These are phyloP conservation scores for Silene coronaria DNA, from an alignment of 179 eudicot genomes.

Conservation along the genomic window DNA sequence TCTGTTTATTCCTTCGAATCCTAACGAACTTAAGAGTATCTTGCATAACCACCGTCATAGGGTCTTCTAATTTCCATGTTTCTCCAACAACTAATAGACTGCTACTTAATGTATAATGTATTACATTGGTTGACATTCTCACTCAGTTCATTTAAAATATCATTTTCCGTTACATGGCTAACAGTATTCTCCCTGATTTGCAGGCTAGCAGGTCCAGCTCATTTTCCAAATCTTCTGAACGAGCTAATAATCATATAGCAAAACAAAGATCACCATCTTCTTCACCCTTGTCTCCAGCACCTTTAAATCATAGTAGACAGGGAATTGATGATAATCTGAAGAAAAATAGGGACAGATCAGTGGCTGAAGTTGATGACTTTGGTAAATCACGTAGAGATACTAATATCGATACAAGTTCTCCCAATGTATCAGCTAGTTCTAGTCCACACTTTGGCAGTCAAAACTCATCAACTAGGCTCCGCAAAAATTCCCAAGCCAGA, in stretches of 20 bases:
- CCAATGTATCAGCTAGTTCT: slow-evolving; percentile 21
- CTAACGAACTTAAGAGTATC: background rate
- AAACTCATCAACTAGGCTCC: slow-evolving; percentile 25
- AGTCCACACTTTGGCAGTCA: slow-evolving; percentile 18
- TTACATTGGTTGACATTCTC: too few relatives aligned
- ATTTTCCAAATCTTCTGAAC: slow-evolving; percentile 36
- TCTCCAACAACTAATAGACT: too few relatives aligned
- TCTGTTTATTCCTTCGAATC: background rate
- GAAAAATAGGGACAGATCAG: slow-evolving; percentile 18
- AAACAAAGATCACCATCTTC: slow-evolving; percentile 24
- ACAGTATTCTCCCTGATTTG: slow-evolving; percentile 21
- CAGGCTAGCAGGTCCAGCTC: slow-evolving; percentile 45
- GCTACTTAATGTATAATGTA: too few relatives aligned
- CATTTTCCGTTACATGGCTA: background rate
- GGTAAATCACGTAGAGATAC: slow-evolving; percentile 22
- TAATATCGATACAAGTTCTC: slow-evolving; percentile 26
- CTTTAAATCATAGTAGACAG: slow-evolving; percentile 25
- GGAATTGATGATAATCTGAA: slow-evolving; percentile 14
- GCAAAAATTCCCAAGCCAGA: slow-evolving; percentile 28
- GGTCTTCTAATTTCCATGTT: too few relatives aligned
- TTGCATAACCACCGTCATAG: background rate
- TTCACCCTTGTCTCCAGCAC: slow-evolving; percentile 28
- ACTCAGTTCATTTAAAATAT: too few relatives aligned
- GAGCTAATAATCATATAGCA: slow-evolving; percentile 21
- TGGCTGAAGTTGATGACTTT: slow-evolving; percentile 23